These are phyloP conservation scores for Linnemannia elongata DNA, from an alignment of 192 early-diverging fungal genomes.

Conservation along the genomic window DNA sequence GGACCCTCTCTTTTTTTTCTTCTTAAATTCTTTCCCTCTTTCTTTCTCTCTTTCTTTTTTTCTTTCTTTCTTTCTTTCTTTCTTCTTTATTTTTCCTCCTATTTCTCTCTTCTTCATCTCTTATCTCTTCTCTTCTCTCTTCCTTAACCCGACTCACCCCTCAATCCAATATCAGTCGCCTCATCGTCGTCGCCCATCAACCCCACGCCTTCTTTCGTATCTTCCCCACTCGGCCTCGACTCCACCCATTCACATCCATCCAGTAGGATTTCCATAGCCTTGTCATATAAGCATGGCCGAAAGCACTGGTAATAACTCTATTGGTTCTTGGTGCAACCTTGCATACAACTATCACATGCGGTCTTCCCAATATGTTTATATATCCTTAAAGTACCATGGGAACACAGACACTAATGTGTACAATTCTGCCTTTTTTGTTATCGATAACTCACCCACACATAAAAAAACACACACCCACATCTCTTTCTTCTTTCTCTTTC, in stretches of 20 bases:
- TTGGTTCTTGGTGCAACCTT: slow-evolving; percentile 5
- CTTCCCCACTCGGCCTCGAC: not conserved
- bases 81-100: no score
- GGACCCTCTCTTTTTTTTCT: no score
- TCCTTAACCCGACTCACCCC: not conserved
- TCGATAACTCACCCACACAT: not conserved
- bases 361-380: not conserved
- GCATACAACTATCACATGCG: not conserved
- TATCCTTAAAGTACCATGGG: not conserved
- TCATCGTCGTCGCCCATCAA: not conserved
- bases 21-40: not conserved
- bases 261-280: not conserved
- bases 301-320: slow-evolving; percentile 21
- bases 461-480: not conserved
- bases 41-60: no score
- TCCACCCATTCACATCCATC: not conserved
- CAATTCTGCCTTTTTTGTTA: slow-evolving; percentile 4
- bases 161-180: not conserved
- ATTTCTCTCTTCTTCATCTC: not conserved
- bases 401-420: not conserved
- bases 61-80: no score
- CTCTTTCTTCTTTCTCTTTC: not conserved
- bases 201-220: not conserved
- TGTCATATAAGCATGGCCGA: slow-evolving; percentile 25
- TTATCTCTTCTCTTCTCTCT: not conserved